Evolutionary conservation across 2,329 filamentous ascomycete genomes (phyloP).

Genomic region (Fusarium musae): DNA sequence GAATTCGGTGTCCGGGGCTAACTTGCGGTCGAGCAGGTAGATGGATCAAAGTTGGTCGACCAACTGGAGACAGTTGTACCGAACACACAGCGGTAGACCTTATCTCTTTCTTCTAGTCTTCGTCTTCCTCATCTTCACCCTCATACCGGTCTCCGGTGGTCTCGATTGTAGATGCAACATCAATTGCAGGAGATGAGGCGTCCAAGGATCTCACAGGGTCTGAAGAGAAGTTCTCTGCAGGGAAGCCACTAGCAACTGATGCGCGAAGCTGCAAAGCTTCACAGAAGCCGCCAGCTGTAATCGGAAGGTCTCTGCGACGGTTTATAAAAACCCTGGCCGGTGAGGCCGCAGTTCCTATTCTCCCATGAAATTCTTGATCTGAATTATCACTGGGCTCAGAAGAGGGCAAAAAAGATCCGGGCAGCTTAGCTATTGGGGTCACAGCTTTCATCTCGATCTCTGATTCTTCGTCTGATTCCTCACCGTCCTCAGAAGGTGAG

Average conservation of each 20-base stretch:
- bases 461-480: neutral
- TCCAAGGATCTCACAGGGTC: neutral
- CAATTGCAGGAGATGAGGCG: neutral
- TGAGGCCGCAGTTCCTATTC: neutral
- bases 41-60: neutral
- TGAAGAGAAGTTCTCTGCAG: neutral
- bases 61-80: neutral
- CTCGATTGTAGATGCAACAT: neutral
- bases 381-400: neutral
- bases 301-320: neutral
- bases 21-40: neutral
- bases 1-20: neutral
- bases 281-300: neutral
- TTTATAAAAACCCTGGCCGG: neutral
- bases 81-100: neutral
- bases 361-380: neutral
- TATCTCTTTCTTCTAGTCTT: neutral
- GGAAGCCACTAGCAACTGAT: neutral
- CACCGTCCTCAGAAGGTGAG: neutral
- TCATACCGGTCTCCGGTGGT: neutral
- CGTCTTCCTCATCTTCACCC: neutral
- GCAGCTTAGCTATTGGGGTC: neutral
- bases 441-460: neutral
- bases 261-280: neutral
- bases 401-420: neutral